Base-by-base conservation (phyloP, 192 early-diverging fungal species). In the Funneliformis geosporum region DNA sequence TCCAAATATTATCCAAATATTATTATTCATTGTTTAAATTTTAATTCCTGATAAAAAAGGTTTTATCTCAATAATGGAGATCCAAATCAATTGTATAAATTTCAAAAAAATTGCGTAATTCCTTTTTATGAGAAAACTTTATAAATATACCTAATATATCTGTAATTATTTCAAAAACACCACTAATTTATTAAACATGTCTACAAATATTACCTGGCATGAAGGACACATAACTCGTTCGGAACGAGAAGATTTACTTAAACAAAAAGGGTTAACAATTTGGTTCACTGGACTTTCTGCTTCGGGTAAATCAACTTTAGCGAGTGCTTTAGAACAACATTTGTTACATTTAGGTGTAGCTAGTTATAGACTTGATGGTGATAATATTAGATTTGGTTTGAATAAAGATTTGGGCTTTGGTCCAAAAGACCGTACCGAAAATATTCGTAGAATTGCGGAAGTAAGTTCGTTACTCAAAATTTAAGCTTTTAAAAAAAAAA, bases 251-350 rank as follows among this genome's bases (percentile, higher is more conserved):
- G 79, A 79, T 11, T 87, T 95, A 44, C 86, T 95, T 64, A 82
- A 85, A 27, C 94, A 94, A 80, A 71, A 90, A 86, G 96, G 96
- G 5, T 81, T 95, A 60, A 97, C 95, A 9, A 90, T 96, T 80
- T 96, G 96, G 96, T 94, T 98, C 80, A 98, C 96, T 46, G 96
- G 96, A 64, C 87, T 98, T 8, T 96, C 95, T n/a, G 96, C 95
- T 8, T 95, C 94, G 2, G 96, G 96, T 28, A 98, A 98, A 82
- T 95, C 94, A 44, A 98, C 96, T 12, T 82, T 98, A 39, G 96
- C 96, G 61, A 89, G 91, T 50, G 96, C 95, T 12, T 87, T 98
- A 14, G 96, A 98, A 85, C 95, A 96, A 78, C 89, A 92, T 73
- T 87, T 98, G 47, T 89, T 98, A 28, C 92, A 94, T 79, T 80